These are phyloP conservation scores for Debaryomyces robertsiae DNA, from an alignment of 1,139 yeast species.

Conservation along the genomic window DNA sequence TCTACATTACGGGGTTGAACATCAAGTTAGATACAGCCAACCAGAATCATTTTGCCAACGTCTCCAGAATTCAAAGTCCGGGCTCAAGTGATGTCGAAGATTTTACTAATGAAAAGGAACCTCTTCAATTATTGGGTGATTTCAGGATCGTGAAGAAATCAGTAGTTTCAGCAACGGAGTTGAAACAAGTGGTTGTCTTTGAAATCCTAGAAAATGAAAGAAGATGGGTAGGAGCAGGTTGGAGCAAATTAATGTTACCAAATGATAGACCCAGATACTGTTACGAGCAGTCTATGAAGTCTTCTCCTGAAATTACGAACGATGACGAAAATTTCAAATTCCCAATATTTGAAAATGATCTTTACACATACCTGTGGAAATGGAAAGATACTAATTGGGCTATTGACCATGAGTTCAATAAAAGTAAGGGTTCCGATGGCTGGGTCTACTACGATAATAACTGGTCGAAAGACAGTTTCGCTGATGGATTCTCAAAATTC, in stretches of 20 bases:
- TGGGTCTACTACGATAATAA: constrained; percentile 57
- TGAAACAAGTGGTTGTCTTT: constrained; percentile 51
- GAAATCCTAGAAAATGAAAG: constrained; percentile 60
- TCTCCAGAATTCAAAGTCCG: constrained; percentile 29
- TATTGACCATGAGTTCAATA: constrained; percentile 43
- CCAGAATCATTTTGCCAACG: constrained; percentile 20
- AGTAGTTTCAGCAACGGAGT: constrained; percentile 43
- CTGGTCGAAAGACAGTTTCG: constrained; percentile 46
- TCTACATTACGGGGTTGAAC: constrained; percentile 50
- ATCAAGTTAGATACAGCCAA: constrained; percentile 28
- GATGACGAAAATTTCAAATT: constrained; percentile 39
- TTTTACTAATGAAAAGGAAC: constrained; percentile 14
- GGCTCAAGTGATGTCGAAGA: constrained; percentile 29
- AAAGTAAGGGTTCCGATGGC: constrained; percentile 41
- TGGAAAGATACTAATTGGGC: constrained; percentile 59
- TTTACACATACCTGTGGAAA: constrained; percentile 50
- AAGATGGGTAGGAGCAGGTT: constrained; percentile 64
- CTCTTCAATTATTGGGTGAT: constrained; percentile 31
- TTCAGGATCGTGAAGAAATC: constrained; percentile 45
- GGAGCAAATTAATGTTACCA: constrained; percentile 55
- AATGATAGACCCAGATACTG: constrained; percentile 54
- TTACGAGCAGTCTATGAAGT: constrained; percentile 40
- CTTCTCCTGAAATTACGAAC: constrained; percentile 33
- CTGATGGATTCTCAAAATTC: constrained; percentile 52
- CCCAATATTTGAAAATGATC: constrained; percentile 48